phyloP scores from a whole-genome alignment of 805 yeast species.

The Komagataella mondaviorum region DNA sequence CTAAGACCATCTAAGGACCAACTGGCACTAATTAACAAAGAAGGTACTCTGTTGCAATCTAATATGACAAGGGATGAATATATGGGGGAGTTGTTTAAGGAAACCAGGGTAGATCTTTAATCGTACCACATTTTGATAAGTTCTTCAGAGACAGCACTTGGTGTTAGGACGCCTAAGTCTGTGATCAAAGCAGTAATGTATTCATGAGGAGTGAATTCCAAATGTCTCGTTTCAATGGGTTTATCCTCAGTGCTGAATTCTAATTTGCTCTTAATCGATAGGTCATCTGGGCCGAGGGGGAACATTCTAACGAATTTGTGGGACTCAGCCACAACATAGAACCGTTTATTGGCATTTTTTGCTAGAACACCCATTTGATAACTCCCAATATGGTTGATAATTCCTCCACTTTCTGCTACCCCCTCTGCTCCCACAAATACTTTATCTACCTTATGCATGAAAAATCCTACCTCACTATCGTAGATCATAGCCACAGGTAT shows the following conservation, averaged over 20 bases:
- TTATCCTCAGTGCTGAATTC: constrained; percentile 23
- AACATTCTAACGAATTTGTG: constrained; percentile 95
- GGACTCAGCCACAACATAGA: constrained; percentile 87
- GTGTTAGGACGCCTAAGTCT: constrained; percentile 92
- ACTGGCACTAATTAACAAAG: constrained; percentile 12
- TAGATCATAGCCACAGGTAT: constrained; percentile 83
- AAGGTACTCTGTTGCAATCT: constrained; percentile 12
- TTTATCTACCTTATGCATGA: constrained; percentile 83
- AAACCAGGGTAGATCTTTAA: constrained; percentile 18
- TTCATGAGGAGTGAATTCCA: constrained; percentile 94
- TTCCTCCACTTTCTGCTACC: constrained; percentile 97
- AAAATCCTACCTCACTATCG: constrained; percentile 89
- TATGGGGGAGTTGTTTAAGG: constrained; percentile 13
- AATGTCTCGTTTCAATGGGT: constrained; percentile 34
- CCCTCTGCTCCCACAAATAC: constrained; percentile 98
- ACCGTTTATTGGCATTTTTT: constrained; percentile 79
- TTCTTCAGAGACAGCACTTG: constrained; percentile 97
- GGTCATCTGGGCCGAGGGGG: constrained; percentile 86
- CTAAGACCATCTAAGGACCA: constrained; percentile 18
- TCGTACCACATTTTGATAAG: constrained; percentile 97
- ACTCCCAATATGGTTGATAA: constrained; percentile 88
- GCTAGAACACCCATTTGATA: constrained; percentile 92
- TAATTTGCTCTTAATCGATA: constrained; percentile 45
- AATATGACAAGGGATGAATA: constrained; percentile 17
- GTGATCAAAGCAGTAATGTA: constrained; percentile 92